Conservation (phyloP, 371 early-diverging fungal species). For the Mucor velutinosus region DNA sequence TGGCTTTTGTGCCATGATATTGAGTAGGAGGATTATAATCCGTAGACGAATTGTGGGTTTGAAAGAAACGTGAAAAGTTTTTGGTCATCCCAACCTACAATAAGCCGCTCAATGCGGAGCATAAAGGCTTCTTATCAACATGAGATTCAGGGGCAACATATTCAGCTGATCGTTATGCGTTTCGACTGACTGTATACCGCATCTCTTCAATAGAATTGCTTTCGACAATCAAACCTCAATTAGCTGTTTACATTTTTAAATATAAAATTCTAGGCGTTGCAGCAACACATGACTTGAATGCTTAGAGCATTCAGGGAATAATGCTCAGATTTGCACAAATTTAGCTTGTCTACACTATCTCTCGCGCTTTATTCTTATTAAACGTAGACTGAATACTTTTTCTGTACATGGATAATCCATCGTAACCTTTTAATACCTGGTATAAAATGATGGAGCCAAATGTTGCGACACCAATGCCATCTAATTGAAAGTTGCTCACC, state of each 20-base stretch:
- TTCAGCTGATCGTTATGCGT: too few relatives aligned
- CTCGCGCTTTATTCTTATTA: neutral
- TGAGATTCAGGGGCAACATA: too few relatives aligned
- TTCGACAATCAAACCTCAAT: too few relatives aligned
- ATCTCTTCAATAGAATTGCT: too few relatives aligned
- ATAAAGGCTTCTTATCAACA: neutral
- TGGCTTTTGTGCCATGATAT: neutral
- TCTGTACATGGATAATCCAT: neutral
- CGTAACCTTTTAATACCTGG: constrained; percentile 21
- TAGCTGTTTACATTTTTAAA: too few relatives aligned
- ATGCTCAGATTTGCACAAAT: neutral
- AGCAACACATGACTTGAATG: too few relatives aligned
- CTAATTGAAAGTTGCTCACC: constrained; percentile 18
- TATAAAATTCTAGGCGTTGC: too few relatives aligned
- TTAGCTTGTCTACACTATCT: neutral
- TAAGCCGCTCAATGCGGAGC: neutral
- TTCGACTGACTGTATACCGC: too few relatives aligned
- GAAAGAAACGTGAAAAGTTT: constrained; percentile 5
- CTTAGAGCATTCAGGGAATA: neutral
- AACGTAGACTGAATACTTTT: neutral
- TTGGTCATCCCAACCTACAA: neutral
- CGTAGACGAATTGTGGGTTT: constrained; percentile 6
- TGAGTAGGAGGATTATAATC: neutral
- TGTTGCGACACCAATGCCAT: constrained; percentile 36
- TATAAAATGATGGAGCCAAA: constrained; percentile 32